Evolutionary conservation across 768 basidiomycete genomes (phyloP).

Genomic region (Postia placenta): DNA sequence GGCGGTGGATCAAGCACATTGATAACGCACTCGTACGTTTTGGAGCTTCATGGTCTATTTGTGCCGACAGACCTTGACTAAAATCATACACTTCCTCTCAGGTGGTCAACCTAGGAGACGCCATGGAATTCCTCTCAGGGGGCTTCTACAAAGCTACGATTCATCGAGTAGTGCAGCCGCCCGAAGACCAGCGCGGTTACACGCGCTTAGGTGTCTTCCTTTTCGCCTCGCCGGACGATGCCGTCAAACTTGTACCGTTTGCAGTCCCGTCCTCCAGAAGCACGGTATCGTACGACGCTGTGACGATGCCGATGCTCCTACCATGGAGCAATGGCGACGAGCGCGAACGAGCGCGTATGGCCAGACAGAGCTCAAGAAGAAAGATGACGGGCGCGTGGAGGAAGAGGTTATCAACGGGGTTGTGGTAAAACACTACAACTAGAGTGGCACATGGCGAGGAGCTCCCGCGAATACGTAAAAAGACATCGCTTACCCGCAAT

Average conservation of each 20-base stretch:
- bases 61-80: not conserved
- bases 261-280: conserved; percentile 25
- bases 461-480: not conserved
- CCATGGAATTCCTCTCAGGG: conserved; percentile 29
- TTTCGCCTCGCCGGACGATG: conserved; percentile 28
- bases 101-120: conserved; percentile 34
- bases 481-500: not conserved
- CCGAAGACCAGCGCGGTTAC: conserved; percentile 27
- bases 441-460: not conserved
- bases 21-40: conserved; percentile 29
- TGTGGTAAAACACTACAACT: conserved; percentile 29
- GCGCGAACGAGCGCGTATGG: conserved; percentile 26
- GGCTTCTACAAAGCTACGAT: conserved; percentile 33
- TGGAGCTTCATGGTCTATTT: conserved; percentile 17
- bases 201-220: conserved; percentile 32
- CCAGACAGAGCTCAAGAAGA: conserved; percentile 22
- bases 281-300: conserved; percentile 23
- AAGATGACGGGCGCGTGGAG: conserved; percentile 24
- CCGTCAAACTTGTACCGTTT: conserved; percentile 23
- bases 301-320: conserved; percentile 23
- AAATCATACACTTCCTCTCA: conserved; percentile 13
- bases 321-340: conserved; percentile 25
- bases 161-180: conserved; percentile 34
- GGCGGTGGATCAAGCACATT: conserved; percentile 31
- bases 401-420: conserved; percentile 28